Base-by-base conservation (phyloP, 768 basidiomycete genomes). In the Hypholoma sublateritium region DNA sequence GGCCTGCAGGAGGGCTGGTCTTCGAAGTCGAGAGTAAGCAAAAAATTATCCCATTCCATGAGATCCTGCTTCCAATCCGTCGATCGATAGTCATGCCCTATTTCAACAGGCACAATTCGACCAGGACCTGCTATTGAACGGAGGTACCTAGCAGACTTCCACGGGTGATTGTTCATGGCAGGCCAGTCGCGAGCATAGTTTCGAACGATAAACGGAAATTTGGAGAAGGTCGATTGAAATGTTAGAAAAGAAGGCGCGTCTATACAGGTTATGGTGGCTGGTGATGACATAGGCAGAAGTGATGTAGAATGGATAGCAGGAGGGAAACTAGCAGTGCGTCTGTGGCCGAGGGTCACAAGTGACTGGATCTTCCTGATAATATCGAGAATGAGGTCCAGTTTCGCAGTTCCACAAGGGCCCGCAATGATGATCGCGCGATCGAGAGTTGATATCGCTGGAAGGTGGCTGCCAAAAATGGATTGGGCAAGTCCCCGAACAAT, bases 21-120 rank as follows among this genome's bases (percentile, higher is more conserved):
- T 42, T 66, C 62, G n/a, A 74, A 68, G 50, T 74, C 70, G 19
- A 78, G 71, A 37, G 74, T 70, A 56, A 75, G 62, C 6, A 98
- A 75, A 68, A 98, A 95, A 1, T 76, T 77, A 35, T 89, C 85
- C 86, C 93, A 97, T 19, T 69, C 64, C 70, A 97, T 83, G 53
- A 98, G 75, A 61, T 73, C 72, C 69, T 96, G 96, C 1, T 80
- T 80, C 97, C 97, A 99, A 45, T 83, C 82, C 19, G 83, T 81
- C 11, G 77, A 73, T 25, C 91, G 85, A 70, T 98, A 98, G 67
- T 95, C 89, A 34, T 72, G 70, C 13, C 96, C 96, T 16, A 97
- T 73, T 71, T 98, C 96, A 6, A 98, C 87, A 5, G 96, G 97
- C 1, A 98, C 89, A 4, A 92, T 73, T 19, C 97, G 81, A 1